These are phyloP conservation scores for Moricandia moricandioides DNA, from an alignment of 345 rosid species.

Conservation along the genomic window DNA sequence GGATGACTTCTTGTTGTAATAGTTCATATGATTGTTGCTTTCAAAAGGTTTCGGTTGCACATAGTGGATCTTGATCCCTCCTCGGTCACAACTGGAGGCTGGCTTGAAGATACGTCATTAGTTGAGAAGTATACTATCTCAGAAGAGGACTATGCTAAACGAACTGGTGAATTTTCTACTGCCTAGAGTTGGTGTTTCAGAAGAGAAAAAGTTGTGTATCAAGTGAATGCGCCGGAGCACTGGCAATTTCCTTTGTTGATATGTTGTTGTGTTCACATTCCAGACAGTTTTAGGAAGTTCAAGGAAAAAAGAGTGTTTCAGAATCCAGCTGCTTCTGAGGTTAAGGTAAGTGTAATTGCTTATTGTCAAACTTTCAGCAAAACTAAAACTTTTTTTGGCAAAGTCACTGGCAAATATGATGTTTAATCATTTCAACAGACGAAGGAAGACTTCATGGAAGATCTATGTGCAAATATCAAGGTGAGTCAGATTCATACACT, in stretches of 20 bases:
- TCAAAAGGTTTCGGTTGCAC: slow-evolving; percentile 67
- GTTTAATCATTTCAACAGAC: slow-evolving; percentile 42
- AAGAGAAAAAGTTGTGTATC: neutral
- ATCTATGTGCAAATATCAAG: slow-evolving; percentile 66
- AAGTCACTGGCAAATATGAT: neutral
- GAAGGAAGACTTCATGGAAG: slow-evolving; percentile 66
- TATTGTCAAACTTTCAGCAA: too few species aligned
- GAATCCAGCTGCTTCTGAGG: slow-evolving; percentile 58
- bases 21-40: slow-evolving; percentile 9
- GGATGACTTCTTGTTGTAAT: neutral
- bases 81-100: slow-evolving; percentile 86
- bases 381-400: neutral
- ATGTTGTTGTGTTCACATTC: slow-evolving; percentile 18
- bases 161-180: slow-evolving; percentile 40
- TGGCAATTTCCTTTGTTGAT: slow-evolving; percentile 8
- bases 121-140: slow-evolving; percentile 84
- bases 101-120: slow-evolving; percentile 90
- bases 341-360: slow-evolving; percentile 44
- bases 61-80: slow-evolving; percentile 84
- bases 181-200: neutral
- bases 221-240: neutral
- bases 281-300: slow-evolving; percentile 81
- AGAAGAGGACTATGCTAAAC: slow-evolving; percentile 78
- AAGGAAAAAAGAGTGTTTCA: slow-evolving; percentile 68
- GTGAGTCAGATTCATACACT: slow-evolving; percentile 41